These are phyloP conservation scores for Pseudevernia furfuracea DNA, from an alignment of 495 filamentous ascomycete species.

Conservation along the genomic window DNA sequence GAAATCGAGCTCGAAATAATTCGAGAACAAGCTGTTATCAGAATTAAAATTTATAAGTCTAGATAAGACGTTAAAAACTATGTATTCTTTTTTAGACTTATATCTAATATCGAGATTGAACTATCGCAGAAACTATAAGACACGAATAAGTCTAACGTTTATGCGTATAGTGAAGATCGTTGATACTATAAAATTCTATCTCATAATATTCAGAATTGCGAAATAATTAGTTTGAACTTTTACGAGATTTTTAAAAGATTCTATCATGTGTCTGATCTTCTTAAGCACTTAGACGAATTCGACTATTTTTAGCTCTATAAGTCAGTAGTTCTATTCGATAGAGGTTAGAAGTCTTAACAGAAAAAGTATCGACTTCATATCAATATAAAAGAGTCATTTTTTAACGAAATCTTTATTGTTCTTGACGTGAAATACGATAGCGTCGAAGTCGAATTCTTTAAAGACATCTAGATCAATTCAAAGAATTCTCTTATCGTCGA, in stretches of 20 bases:
- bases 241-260: neutral
- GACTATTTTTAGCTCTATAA: neutral
- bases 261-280: neutral
- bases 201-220: slow-evolving; percentile 11
- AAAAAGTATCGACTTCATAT: too few relatives aligned
- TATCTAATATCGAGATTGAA: slow-evolving; percentile 7
- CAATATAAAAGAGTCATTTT: too few relatives aligned
- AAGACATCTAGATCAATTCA: too few relatives aligned
- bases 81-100: slow-evolving; percentile 10
- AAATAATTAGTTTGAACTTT: neutral
- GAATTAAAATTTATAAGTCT: neutral
- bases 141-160: neutral
- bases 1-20: neutral
- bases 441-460: too few relatives aligned
- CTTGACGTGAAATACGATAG: too few relatives aligned
- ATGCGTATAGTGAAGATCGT: neutral
- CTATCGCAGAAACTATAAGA: neutral
- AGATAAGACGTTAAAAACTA: neutral
- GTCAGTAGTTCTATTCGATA: too few relatives aligned
- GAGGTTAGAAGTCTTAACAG: too few relatives aligned
- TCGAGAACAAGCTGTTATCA: neutral
- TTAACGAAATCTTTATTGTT: too few relatives aligned
- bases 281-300: neutral
- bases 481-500: too few relatives aligned
- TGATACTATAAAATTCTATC: neutral